Base-by-base conservation (phyloP, 306 rosid genomes). In the Rubus idaeus region DNA sequence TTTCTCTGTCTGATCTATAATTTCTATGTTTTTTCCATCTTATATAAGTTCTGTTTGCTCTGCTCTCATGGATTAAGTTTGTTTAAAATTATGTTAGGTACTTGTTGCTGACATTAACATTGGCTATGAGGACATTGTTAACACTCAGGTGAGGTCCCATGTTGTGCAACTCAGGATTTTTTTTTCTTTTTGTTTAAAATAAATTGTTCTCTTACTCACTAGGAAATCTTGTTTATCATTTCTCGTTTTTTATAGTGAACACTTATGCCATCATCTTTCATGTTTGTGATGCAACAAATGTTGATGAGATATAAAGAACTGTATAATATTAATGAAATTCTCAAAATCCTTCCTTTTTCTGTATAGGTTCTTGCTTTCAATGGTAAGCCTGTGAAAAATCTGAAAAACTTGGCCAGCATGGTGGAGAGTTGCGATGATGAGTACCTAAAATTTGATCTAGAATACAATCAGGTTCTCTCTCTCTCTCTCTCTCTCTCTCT, bases 91-190 rank as follows among this genome's bases (percentile, higher is more conserved):
- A 51, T 82, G 64, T 56, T 83, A 92, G 97, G 97, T 92, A 80
- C 88, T 92, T 81, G 93, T 88, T 82, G 96, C 92, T 60, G 96
- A 90, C 79, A 87, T 92, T 76, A 90, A 90, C 77, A 88, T 92
- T 68, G 97, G 97, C 60, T 90, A 92, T 52, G 97, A 92, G 84
- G 96, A 88, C 35, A 88, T 92, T 35, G 91, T 86, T 55, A 88
- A 92, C 78, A 92, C 89, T 44, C 97, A 87, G 97, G 97, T 90
- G 64, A 39, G 46, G 16, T 23, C 23, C 21, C n/a, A 37, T 30
- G 35, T 61, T 11, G 65, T 1, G 8, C 16, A 60, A n/a, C 2
- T 56, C 12, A 55, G 11, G 61, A 55, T 8, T 55, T 9, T 23
- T 20, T 44, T 7, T 45, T 13, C 45, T 12, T 16, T 68, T 68